Percentiles rank a stretch among this genome's conserved stretches.
Evolutionary conservation across 768 basidiomycete species (phyloP).

Genomic region (Gymnopilus dilepis): DNA sequence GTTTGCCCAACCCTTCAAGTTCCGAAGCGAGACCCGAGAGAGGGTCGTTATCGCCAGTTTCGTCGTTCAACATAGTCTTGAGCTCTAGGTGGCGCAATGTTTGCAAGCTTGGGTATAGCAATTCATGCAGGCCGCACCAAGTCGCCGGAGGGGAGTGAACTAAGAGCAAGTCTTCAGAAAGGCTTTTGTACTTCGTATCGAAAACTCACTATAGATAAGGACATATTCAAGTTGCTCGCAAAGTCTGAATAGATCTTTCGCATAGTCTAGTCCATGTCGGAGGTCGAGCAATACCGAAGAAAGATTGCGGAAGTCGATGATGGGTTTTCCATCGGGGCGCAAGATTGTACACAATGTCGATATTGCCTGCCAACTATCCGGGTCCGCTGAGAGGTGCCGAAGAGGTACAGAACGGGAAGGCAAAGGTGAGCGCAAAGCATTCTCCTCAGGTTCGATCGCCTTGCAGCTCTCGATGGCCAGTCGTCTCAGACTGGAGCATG

Average conservation of each 20-base stretch:
- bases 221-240: too few relatives aligned
- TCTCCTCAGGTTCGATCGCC: neutral
- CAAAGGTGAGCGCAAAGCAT: neutral
- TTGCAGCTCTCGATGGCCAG: neutral
- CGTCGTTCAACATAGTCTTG: too few relatives aligned
- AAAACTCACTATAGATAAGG: too few relatives aligned
- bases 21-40: conserved; percentile 7
- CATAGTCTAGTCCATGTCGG: too few relatives aligned
- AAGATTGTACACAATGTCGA: neutral
- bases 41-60: too few relatives aligned
- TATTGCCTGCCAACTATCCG: neutral
- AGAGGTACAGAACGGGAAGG: neutral
- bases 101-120: too few relatives aligned
- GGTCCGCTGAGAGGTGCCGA: neutral
- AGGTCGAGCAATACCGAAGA: neutral
- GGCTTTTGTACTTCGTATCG: too few relatives aligned
- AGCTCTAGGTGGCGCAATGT: too few relatives aligned
- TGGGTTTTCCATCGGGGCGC: conserved; percentile 5
- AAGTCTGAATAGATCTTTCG: too few relatives aligned
- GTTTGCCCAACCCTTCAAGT: conserved; percentile 6
- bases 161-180: too few relatives aligned
- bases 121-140: too few relatives aligned
- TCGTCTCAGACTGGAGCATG: conserved; percentile 9
- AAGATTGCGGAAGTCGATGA: conserved; percentile 9
- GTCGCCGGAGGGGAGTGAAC: too few relatives aligned